These are phyloP conservation scores for Lagenaria siceraria DNA, from an alignment of 306 rosid genomes.

Conservation along the genomic window DNA sequence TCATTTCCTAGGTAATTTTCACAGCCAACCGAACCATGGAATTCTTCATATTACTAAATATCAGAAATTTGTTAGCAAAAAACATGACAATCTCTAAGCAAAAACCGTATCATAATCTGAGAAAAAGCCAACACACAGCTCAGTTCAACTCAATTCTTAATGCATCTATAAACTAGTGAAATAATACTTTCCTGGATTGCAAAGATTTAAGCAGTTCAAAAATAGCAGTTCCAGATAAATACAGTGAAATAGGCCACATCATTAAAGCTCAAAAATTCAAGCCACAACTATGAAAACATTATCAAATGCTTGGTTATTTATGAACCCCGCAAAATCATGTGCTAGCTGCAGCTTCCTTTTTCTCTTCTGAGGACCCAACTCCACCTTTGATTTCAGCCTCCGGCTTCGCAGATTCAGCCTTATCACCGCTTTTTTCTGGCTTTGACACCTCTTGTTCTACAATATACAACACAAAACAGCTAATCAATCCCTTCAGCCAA, in stretches of 20 bases:
- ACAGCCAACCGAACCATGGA: neutral
- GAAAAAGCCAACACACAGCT: neutral
- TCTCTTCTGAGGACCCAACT: constrained; percentile 32
- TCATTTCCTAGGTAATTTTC: neutral
- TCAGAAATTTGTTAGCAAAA: neutral
- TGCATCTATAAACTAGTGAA: neutral
- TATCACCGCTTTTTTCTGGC: constrained; percentile 22
- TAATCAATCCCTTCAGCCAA: neutral
- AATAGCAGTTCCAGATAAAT: neutral
- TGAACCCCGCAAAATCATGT: constrained; percentile 22
- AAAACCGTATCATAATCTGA: neutral
- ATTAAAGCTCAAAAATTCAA: constrained; percentile 14
- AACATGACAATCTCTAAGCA: neutral
- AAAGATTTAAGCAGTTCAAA: constrained; percentile 11
- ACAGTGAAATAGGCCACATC: neutral
- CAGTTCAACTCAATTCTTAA: neutral
- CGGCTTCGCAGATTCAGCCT: neutral
- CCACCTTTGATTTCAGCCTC: constrained; percentile 14
- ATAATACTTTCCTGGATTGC: constrained; percentile 1
- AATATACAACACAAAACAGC: neutral
- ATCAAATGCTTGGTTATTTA: constrained; percentile 9
- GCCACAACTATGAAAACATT: constrained; percentile 21
- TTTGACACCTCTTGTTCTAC: constrained; percentile 52
- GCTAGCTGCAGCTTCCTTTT: constrained; percentile 50
- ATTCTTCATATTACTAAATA: neutral